Conservation (phyloP, 176 grass and related monocot genomes). For the Lolium rigidum region DNA sequence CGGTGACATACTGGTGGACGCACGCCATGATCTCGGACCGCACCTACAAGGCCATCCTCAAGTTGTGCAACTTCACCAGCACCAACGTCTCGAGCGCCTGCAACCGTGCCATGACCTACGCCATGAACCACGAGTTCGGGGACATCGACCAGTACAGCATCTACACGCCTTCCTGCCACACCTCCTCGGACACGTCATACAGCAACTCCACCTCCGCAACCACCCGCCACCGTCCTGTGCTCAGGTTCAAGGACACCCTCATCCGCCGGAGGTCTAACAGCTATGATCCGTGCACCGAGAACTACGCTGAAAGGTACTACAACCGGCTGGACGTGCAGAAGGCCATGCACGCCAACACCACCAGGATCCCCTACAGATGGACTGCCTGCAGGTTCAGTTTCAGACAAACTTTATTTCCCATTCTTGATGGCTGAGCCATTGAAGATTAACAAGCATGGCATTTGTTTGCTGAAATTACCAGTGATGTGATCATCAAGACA, state of each 20-base stretch:
- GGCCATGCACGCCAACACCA: constrained; percentile 89
- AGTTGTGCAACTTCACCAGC: constrained; percentile 80
- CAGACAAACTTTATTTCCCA: background rate
- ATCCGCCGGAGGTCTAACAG: constrained; percentile 67
- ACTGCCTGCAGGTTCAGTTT: constrained; percentile 85
- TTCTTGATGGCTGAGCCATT: background rate
- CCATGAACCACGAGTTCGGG: constrained; percentile 97
- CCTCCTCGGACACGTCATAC: constrained; percentile 21
- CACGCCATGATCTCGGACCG: constrained; percentile 96
- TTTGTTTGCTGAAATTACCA: constrained; percentile 21
- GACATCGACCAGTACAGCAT: constrained; percentile 99
- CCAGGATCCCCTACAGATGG: constrained; percentile 85
- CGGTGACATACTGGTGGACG: constrained; percentile 97
- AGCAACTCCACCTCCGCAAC: constrained; percentile 21
- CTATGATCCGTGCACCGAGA: constrained; percentile 95
- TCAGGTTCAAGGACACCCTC: constrained; percentile 83
- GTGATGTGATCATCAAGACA: constrained; percentile 85
- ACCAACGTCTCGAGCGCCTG: constrained; percentile 61
- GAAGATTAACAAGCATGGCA: background rate
- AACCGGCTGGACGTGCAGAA: constrained; percentile 81
- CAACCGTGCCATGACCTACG: constrained; percentile 71
- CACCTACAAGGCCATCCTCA: constrained; percentile 79
- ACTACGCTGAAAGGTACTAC: constrained; percentile 91
- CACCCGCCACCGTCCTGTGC: background rate
- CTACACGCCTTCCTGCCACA: constrained; percentile 82